Base-by-base conservation (phyloP, 257 asterid species). In the Capsicum chinense region DNA sequence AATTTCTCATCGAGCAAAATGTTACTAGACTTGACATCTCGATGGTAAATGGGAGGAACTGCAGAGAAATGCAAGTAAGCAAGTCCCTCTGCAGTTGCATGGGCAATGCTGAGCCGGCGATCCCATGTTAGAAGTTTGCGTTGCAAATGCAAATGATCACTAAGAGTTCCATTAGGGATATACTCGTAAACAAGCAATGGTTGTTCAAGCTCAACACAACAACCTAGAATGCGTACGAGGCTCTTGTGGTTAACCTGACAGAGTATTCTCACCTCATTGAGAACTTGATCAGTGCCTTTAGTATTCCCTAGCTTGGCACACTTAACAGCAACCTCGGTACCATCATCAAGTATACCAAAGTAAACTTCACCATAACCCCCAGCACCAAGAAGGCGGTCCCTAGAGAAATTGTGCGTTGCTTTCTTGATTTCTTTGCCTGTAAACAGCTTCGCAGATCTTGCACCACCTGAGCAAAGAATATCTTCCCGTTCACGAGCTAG, bases 361-460 rank as follows among this genome's bases (percentile, higher is more conserved):
- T 86, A 94, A 9, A 95, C 99, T 79, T 95, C 98, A 11, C 99
- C 99, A 54, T 90, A 95, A 44, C 99, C 99, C 0, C 99, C 99
- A 0, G 85, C 79, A 6, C 99, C 99, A n/a, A 95, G 98, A 48
- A 94, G 95, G 48, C 92, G 90, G 81, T 95, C 99, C 62, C 80
- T 87, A 60, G 95, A 89, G 83, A 95, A 95, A 92, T 88, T 88
- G 83, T 90, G 90, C 9, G 99, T 95, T 3, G 99, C 99, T 83
- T 89, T 92, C 85, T 93, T 94, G 12, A 95, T 88, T 81, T 95
- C 94, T 85, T 88, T 93, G 2, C 99, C 98, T 4, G 90, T 88
- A 88, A 94, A 95, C 37, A 92, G 59, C 79, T 93, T 94, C 0
- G 97, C 93, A 5, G 91, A 79, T 83, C 87, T 94, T 6, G 93